phyloP scores from a whole-genome alignment of 176 grass and related monocot species.

The Eleusine indica region DNA sequence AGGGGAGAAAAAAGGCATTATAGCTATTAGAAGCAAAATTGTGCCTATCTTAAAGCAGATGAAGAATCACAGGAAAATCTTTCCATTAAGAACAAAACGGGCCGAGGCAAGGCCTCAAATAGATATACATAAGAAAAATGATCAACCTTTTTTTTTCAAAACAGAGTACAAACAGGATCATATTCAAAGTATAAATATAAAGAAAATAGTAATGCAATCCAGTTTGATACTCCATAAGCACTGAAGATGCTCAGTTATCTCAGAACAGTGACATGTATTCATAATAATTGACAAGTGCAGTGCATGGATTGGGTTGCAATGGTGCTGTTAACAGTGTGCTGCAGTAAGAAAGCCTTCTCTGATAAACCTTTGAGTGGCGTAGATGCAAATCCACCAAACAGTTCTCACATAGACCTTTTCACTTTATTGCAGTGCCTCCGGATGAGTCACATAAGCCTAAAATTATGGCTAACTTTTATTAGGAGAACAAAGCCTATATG shows the following conservation, averaged over 20 bases:
- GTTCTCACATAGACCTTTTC: conserved; percentile 22
- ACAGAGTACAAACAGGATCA: neutral
- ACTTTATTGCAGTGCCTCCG: neutral
- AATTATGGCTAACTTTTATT: conserved; percentile 5
- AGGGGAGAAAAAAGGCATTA: neutral
- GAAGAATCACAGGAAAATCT: neutral
- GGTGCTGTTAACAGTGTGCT: conserved; percentile 2
- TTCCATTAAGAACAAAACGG: neutral
- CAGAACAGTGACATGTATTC: conserved; percentile 14
- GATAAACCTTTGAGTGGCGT: conserved; percentile 10
- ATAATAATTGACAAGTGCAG: conserved; percentile 19
- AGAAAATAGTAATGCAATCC: neutral
- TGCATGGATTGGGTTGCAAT: neutral
- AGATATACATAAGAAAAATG: neutral
- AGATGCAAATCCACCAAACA: conserved; percentile 37
- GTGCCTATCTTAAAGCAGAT: conserved; percentile 9
- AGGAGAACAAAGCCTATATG: neutral
- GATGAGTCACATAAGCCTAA: conserved; percentile 1
- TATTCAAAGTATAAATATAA: neutral
- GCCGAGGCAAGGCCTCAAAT: neutral
- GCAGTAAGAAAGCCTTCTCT: neutral
- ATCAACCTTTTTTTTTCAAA: neutral
- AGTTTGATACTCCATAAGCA: neutral
- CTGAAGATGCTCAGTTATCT: conserved; percentile 6
- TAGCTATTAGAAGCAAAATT: neutral